These are phyloP conservation scores for Globisporangium heterothallicum DNA, from an alignment of 352 stramenopile species.

Conservation along the genomic window DNA sequence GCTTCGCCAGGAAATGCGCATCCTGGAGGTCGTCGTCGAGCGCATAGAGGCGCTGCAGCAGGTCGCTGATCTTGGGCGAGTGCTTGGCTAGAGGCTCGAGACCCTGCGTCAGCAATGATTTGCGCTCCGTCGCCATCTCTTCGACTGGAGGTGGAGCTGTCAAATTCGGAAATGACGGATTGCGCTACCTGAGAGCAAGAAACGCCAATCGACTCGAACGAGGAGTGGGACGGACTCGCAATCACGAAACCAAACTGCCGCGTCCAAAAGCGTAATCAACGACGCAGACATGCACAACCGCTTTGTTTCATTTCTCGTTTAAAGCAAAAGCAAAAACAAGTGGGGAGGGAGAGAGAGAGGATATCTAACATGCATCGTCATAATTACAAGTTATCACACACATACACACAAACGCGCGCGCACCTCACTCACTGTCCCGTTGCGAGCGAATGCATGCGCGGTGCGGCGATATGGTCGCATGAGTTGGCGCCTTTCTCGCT, in stretches of 20 bases:
- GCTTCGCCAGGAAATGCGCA: slow-evolving; percentile 44
- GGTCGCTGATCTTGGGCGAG: slow-evolving; percentile 21
- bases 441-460: background rate
- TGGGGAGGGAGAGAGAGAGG: background rate
- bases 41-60: slow-evolving; percentile 35
- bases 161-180: slow-evolving; percentile 1
- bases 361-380: slow-evolving; percentile 10
- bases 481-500: too few relatives aligned
- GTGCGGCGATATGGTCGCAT: too few relatives aligned
- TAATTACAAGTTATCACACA: slow-evolving; percentile 9
- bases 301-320: background rate
- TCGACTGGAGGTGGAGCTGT: background rate
- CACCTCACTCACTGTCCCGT: background rate
- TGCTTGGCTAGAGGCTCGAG: slow-evolving; percentile 28
- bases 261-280: slow-evolving; percentile 6
- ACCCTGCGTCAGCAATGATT: slow-evolving; percentile 43
- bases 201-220: too few relatives aligned
- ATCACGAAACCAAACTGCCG: slow-evolving; percentile 1
- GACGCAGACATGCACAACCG: slow-evolving; percentile 2
- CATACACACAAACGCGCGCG: background rate
- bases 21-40: slow-evolving; percentile 53
- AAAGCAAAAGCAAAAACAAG: background rate
- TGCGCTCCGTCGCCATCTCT: slow-evolving; percentile 8
- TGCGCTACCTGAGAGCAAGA: too few relatives aligned
- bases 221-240: too few relatives aligned